Percentiles rank a stretch among this genome's conserved stretches.
These are phyloP conservation scores for Diaporthe aspalathi DNA, from an alignment of 2,329 filamentous ascomycete genomes.

Conservation along the genomic window DNA sequence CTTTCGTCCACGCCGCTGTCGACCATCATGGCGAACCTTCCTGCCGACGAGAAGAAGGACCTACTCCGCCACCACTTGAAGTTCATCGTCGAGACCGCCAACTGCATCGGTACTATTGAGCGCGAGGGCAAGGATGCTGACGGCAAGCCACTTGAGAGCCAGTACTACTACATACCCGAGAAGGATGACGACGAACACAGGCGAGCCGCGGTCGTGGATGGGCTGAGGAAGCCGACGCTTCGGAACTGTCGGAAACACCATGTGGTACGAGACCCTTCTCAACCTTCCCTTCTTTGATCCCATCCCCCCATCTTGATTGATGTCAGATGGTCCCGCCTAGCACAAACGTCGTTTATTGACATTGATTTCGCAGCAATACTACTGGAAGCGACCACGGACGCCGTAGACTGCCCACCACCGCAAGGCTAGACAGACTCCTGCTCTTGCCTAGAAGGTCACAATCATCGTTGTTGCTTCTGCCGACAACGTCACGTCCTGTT, in stretches of 20 bases:
- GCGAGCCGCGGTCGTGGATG: slow-evolving; percentile 84
- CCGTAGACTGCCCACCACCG: slow-evolving; percentile 52
- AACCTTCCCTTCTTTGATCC: too few species aligned
- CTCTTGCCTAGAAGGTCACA: neutral
- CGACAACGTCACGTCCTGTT: neutral
- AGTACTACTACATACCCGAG: slow-evolving; percentile 97
- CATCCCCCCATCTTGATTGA: neutral
- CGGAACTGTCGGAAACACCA: slow-evolving; percentile 94
- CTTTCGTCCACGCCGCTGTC: slow-evolving; percentile 92
- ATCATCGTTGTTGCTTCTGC: neutral
- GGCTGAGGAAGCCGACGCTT: slow-evolving; percentile 88
- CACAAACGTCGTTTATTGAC: slow-evolving; percentile 20
- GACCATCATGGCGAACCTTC: slow-evolving; percentile 88
- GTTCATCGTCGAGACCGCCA: slow-evolving; percentile 76
- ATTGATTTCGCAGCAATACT: slow-evolving; percentile 69
- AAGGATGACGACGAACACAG: slow-evolving; percentile 83
- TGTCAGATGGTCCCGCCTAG: neutral
- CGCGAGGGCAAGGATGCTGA: slow-evolving; percentile 96
- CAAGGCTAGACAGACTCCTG: slow-evolving; percentile 37
- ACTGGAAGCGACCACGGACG: slow-evolving; percentile 73
- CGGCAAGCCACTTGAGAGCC: slow-evolving; percentile 91
- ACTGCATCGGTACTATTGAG: slow-evolving; percentile 87
- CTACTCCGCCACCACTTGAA: slow-evolving; percentile 74
- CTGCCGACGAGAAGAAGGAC: slow-evolving; percentile 69
- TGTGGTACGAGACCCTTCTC: slow-evolving; percentile 27